A percentile compares a stretch with the other conserved stretches of the same genome.
phyloP scores from a whole-genome alignment of 495 filamentous ascomycete genomes.

The Arthonia radiata region DNA sequence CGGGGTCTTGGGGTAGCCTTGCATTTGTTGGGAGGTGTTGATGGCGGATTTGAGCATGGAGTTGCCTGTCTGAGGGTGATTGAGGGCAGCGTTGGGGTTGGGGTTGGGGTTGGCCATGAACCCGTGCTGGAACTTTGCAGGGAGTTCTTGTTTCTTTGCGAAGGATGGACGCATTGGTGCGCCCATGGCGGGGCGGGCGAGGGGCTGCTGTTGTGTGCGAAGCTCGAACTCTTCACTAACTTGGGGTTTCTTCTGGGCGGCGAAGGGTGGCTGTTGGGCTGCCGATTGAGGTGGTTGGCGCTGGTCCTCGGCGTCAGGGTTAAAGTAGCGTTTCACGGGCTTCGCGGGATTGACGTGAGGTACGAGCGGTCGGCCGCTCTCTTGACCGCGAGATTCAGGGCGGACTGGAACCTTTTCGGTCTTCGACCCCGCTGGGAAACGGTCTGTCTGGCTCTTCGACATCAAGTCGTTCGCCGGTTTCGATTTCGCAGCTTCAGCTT shows the following conservation, averaged over 20 bases:
- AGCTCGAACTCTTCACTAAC: constrained; percentile 25
- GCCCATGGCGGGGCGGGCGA: constrained; percentile 1
- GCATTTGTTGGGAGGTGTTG: constrained; percentile 20
- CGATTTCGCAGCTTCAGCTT: too few relatives aligned
- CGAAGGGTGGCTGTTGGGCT: constrained; percentile 14
- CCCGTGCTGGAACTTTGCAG: constrained; percentile 35
- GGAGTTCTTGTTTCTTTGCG: too few relatives aligned
- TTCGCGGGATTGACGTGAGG: constrained; percentile 38
- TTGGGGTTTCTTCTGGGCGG: constrained; percentile 10
- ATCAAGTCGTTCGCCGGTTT: too few relatives aligned
- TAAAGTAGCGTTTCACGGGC: constrained; percentile 33
- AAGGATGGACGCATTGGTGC: constrained; percentile 1
- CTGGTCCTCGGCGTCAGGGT: constrained; percentile 21
- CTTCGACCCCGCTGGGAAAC: too few relatives aligned
- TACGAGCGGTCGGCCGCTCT: constrained; percentile 19
- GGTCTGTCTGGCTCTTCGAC: too few relatives aligned
- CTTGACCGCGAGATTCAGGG: too few relatives aligned
- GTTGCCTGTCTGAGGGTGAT: too few relatives aligned
- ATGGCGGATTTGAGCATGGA: constrained; percentile 18
- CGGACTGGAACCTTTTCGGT: too few relatives aligned
- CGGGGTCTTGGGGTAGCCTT: constrained; percentile 27
- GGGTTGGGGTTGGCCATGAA: constrained; percentile 30
- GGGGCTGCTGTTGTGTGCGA: constrained; percentile 3
- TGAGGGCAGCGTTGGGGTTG: constrained; percentile 17
- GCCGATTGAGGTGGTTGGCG: constrained; percentile 14